A percentile compares a stretch with the other conserved stretches of the same genome.
These are phyloP conservation scores for Testicularia cyperi DNA, from an alignment of 1,284 basidiomycete genomes.

Conservation along the genomic window DNA sequence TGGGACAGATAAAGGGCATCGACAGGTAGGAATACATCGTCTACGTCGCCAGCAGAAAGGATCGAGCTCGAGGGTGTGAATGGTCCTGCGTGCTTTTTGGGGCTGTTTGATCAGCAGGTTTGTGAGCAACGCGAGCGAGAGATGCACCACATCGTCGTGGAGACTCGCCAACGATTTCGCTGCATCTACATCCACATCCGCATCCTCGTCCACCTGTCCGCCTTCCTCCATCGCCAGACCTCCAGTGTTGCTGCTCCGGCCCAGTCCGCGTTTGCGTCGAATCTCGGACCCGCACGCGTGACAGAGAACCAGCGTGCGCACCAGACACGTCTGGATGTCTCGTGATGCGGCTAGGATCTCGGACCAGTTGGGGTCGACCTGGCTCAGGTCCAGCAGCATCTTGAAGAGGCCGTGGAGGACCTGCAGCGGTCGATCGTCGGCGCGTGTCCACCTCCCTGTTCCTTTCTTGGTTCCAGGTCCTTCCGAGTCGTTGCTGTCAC, in stretches of 20 bases:
- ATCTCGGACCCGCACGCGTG: constrained; percentile 6
- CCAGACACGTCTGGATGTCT: constrained; percentile 3
- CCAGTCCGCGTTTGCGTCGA: neutral
- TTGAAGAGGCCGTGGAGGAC: constrained; percentile 31
- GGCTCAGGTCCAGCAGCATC: constrained; percentile 27
- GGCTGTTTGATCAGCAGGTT: constrained; percentile 34
- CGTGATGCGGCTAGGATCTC: constrained; percentile 18
- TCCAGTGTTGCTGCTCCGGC: neutral
- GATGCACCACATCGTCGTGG: constrained; percentile 31
- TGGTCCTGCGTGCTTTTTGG: constrained; percentile 16
- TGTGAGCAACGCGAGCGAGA: constrained; percentile 32
- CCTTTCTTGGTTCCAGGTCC: no score
- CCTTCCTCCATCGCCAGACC: neutral
- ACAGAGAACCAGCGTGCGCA: constrained; percentile 20
- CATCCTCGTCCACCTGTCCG: neutral
- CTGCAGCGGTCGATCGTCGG: constrained; percentile 11
- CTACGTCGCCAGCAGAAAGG: constrained; percentile 15
- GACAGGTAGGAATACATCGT: constrained; percentile 5
- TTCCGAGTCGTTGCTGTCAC: neutral
- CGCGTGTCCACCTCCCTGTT: neutral
- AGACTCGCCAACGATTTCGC: constrained; percentile 3
- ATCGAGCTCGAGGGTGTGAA: constrained; percentile 5
- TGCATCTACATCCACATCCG: neutral
- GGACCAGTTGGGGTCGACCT: constrained; percentile 36
- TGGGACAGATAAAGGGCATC: no score